Conservation (phyloP, 495 filamentous ascomycete genomes). For the Xylaria telfairii region DNA sequence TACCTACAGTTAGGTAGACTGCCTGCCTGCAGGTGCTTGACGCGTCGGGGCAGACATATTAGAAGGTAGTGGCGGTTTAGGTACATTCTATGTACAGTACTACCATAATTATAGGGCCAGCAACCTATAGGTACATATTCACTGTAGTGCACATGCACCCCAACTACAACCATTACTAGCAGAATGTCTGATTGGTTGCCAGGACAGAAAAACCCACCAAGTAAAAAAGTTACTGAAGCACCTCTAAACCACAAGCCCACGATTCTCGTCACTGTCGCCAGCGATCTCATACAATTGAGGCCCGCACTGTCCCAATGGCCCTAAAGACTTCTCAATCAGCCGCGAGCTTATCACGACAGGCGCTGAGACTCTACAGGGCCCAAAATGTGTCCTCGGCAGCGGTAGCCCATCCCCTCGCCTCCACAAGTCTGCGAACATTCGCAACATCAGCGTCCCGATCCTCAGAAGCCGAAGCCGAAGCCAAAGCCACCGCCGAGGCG, state of each 20-base stretch:
- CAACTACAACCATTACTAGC: no score
- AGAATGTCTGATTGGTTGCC: no score
- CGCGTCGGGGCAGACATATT: neutral
- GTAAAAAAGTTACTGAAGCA: conserved; percentile 31
- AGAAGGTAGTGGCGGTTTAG: neutral
- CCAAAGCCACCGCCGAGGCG: conserved; percentile 20
- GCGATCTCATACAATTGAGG: neutral
- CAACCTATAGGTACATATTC: no score
- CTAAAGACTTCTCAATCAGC: conserved; percentile 31
- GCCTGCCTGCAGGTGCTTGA: no score
- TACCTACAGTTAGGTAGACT: no score
- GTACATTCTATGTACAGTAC: no score
- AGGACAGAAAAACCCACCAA: no score
- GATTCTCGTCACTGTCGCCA: neutral
- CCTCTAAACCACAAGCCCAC: neutral
- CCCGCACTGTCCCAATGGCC: conserved; percentile 34
- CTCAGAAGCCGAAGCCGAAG: conserved; percentile 14
- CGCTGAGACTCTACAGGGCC: conserved; percentile 25
- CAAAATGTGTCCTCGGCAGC: conserved; percentile 22
- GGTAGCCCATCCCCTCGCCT: conserved; percentile 20
- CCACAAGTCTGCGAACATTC: conserved; percentile 21
- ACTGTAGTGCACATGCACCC: no score
- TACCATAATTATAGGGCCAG: no score
- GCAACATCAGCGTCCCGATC: conserved; percentile 31
- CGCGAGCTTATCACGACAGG: conserved; percentile 33